These are phyloP conservation scores for Colletotrichum paranaense DNA, from an alignment of 2,329 filamentous ascomycete genomes.

Conservation along the genomic window DNA sequence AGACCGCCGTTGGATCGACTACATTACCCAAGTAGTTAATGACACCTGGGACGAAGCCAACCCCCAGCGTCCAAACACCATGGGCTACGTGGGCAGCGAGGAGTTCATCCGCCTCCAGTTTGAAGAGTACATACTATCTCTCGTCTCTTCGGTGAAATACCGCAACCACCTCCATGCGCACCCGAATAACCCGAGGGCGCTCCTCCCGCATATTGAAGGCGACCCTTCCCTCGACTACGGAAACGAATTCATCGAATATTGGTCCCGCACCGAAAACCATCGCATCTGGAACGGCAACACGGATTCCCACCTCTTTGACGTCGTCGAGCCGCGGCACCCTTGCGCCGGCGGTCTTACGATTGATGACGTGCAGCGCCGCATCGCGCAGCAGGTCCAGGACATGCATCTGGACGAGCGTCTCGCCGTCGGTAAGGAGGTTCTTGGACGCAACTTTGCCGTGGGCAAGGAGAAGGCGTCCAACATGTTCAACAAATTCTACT, in stretches of 20 bases:
- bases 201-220: constrained; percentile 77
- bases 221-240: constrained; percentile 90
- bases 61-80: constrained; percentile 88
- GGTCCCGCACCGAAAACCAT: constrained; percentile 91
- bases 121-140: constrained; percentile 92
- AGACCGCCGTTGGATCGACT: constrained; percentile 96
- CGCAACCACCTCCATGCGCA: constrained; percentile 73
- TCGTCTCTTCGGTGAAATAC: constrained; percentile 91
- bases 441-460: constrained; percentile 89
- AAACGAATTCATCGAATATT: constrained; percentile 85
- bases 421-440: constrained; percentile 82
- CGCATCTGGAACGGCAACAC: constrained; percentile 85
- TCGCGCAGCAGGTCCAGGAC: constrained; percentile 93
- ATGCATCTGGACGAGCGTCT: constrained; percentile 93
- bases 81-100: constrained; percentile 95
- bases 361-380: constrained; percentile 90
- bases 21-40: constrained; percentile 90
- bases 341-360: constrained; percentile 93
- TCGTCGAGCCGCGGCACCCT: constrained; percentile 92
- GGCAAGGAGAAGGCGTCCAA: constrained; percentile 89
- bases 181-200: constrained; percentile 66
- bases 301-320: constrained; percentile 91
- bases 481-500: constrained; percentile 88
- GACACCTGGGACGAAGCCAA: constrained; percentile 97
- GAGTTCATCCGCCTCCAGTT: constrained; percentile 98